These are phyloP conservation scores for Volvox carteri DNA, from an alignment of 163 green algal species.

Conservation along the genomic window DNA sequence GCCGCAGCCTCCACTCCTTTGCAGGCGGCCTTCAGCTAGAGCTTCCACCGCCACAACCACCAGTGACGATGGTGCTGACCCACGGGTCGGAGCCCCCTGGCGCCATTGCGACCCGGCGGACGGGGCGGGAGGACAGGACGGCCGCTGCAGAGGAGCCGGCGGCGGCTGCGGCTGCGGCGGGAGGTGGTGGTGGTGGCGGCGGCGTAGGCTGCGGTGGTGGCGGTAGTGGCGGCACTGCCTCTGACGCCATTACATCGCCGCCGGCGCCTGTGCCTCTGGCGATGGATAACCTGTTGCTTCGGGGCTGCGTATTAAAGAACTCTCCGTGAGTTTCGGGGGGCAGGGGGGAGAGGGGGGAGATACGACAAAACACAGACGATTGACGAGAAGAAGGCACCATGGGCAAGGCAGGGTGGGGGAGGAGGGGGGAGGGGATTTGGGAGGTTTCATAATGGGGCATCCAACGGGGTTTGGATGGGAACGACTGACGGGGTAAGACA, in stretches of 20 bases:
- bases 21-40: conserved; percentile 55
- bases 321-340: conserved; percentile 50
- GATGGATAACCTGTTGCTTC: conserved; percentile 91
- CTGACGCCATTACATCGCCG: neutral
- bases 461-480: too few species aligned
- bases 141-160: neutral
- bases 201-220: neutral
- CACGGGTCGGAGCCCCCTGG: neutral
- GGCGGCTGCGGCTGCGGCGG: too few species aligned
- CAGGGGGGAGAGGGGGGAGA: too few species aligned
- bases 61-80: neutral
- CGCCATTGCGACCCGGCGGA: neutral
- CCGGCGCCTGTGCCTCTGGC: conserved; percentile 68
- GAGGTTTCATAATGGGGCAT: too few species aligned
- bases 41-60: neutral
- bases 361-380: too few species aligned
- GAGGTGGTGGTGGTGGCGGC: neutral
- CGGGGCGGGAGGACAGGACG: neutral
- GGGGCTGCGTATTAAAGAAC: conserved; percentile 93
- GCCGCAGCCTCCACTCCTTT: conserved; percentile 86
- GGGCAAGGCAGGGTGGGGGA: too few species aligned
- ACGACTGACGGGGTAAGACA: too few species aligned
- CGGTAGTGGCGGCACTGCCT: neutral
- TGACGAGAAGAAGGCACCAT: too few species aligned
- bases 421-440: too few species aligned